Evolutionary conservation across 768 basidiomycete species (phyloP), one percentile per base, ranked within the genome.

Genomic region (Hericium coralloides): DNA sequence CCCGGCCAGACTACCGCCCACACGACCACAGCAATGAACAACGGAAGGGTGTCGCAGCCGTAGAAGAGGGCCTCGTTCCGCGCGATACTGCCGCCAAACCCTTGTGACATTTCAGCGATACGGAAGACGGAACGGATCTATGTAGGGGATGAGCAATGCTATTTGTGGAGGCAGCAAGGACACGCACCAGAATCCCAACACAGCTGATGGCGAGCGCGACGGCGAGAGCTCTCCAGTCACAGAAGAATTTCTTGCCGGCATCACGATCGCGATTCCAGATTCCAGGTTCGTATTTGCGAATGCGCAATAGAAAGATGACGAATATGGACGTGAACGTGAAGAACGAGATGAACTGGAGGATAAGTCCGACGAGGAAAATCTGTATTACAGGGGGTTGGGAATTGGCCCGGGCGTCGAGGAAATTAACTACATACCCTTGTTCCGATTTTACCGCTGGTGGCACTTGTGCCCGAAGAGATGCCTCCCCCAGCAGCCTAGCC

Each of bases 1-100:
- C 83, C 82, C 3, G 85, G 87, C 85, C 86, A 90, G 66, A 84
- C 82, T 14, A 72, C 63, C 17, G 79, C 70, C 62, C 84, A 87
- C 14, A 80, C 70, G 0, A 67, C 68, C 47, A 83, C 77, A 23
- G 85, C 83, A 36, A 88, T 65, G 58, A 83, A 76, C 8, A 88
- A 73, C 8, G 86, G 87, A 4, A 87, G 72, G 0, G 84, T 79
- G 66, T 91, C 83, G 39, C 89, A 72, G 1, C 70, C 79, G 65
- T 87, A 90, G 67, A 90, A 87, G 61, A 76, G 80, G 3, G 64
- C 67, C 66, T 89, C 85, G 4, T 76, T 77, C 2, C 75, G 82
- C 6, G 80, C 75, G 18, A 89, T 74, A 38, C 72, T 70, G 2
- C 84, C 84, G 22, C 67, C 58, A 66, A 72, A 87, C n/a, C 88